Evolutionary conservation across 345 rosid species (phyloP).

Genomic region (Punica granatum): DNA sequence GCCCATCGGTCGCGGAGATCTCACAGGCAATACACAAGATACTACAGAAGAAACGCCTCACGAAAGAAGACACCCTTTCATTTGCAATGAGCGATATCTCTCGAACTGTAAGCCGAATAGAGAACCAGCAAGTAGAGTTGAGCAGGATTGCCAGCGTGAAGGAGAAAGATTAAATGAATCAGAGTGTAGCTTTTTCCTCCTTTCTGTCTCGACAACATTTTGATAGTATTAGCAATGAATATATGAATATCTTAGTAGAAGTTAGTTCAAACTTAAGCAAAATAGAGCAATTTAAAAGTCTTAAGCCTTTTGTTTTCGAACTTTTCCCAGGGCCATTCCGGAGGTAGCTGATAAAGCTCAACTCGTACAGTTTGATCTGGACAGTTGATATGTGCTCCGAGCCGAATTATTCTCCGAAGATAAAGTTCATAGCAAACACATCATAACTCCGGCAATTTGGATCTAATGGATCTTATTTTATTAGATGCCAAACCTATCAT

Average conservation of each 20-base stretch:
- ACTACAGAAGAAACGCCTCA: constrained; percentile 35
- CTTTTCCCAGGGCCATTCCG: background rate
- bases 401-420: background rate
- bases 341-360: background rate
- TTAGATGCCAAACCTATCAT: background rate
- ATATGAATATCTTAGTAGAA: background rate
- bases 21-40: constrained; percentile 71
- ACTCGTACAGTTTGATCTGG: background rate
- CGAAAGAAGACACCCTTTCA: constrained; percentile 30
- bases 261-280: background rate
- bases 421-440: background rate
- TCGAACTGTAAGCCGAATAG: constrained; percentile 55
- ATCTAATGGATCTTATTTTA: background rate
- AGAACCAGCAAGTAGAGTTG: constrained; percentile 67
- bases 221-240: background rate
- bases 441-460: background rate
- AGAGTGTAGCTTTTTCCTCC: background rate
- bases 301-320: background rate
- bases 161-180: constrained; percentile 16
- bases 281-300: background rate
- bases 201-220: background rate
- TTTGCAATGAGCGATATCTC: constrained; percentile 37
- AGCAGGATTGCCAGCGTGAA: constrained; percentile 36
- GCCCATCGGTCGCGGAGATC: constrained; percentile 77
- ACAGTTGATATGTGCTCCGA: background rate